Evolutionary conservation across 163 green algal species (phyloP), one percentile per base, ranked within the genome.

Genomic region (Scenedesmus sp.): DNA sequence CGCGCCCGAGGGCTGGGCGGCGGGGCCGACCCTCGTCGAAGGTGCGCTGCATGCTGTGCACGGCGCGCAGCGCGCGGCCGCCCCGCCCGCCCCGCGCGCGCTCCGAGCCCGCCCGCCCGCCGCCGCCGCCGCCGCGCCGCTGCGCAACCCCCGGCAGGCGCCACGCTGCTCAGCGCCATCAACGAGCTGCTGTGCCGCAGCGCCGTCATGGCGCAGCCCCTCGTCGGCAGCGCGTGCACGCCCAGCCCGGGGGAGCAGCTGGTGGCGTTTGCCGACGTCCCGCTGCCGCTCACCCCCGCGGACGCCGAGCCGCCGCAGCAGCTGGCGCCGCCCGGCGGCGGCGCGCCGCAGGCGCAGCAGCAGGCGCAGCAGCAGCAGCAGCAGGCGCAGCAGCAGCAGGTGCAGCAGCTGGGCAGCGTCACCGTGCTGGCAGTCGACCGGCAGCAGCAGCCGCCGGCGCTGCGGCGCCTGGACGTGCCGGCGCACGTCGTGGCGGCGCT

Each of bases 191-290:
- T 97, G 6, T 79, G 69, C 0, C 72, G 80, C 34, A 93, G 91
- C 1, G 89, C 94, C 4, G 74, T 98, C 53, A 79, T 98, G 75
- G 88, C 97, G 42, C 94, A 97, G 87, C 91, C 94, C 1, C 67
- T 98, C n/a, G n/a, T n/a, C n/a, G n/a, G 56, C 74, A 88, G 76
- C 28, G 45, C 62, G 44, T 39, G 14, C 20, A 73, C 31, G 50
- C 62, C 29, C 17, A 63, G 31, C 53, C 29, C 10, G 22, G 34
- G 51, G 31, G 67, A 75, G 58, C 24, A 36, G 17, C 20, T 65
- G n/a, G n/a, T 83, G 28, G 20, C 48, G 6, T 85, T 86, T 13
- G 78, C 91, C 14, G 86, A 92, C 29, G 82, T 94, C 24, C 86
- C 90, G 11, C 70, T 94, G 84, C 90, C 90, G 26, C 80, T 92